Percentiles rank a stretch among this genome's conserved stretches.
Evolutionary conservation across 371 early-diverging fungal genomes (phyloP).

Genomic region (Mortierella sp.): DNA sequence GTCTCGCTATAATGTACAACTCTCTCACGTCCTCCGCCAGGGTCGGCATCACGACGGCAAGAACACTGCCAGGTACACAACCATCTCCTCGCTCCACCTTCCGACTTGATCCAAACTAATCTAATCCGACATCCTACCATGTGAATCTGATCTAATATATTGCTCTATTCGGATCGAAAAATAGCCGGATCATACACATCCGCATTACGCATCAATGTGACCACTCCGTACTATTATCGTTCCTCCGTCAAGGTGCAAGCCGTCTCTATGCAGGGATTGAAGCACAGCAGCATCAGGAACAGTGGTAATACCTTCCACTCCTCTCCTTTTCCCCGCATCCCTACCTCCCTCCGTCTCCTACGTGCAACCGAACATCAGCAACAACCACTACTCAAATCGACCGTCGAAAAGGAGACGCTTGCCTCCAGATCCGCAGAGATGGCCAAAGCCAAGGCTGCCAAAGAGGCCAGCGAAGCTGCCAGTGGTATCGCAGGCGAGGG

Average conservation of each 20-base stretch:
- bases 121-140: constrained; percentile 2
- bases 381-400: constrained; percentile 30
- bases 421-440: constrained; percentile 50
- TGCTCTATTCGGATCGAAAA: not conserved
- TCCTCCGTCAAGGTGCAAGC: constrained; percentile 38
- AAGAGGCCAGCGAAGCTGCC: constrained; percentile 39
- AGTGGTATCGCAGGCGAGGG: constrained; percentile 45
- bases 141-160: constrained; percentile 1
- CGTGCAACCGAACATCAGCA: constrained; percentile 35
- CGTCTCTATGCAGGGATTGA: constrained; percentile 5
- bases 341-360: constrained; percentile 38
- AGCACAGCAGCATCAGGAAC: not conserved
- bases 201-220: constrained; percentile 34
- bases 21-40: constrained; percentile 40
- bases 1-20: constrained; percentile 24
- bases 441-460: constrained; percentile 53
- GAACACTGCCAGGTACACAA: constrained; percentile 24
- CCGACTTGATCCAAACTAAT: not conserved
- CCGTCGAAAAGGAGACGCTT: constrained; percentile 53
- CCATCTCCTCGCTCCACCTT: not conserved
- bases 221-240: constrained; percentile 46
- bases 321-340: constrained; percentile 42
- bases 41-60: constrained; percentile 31
- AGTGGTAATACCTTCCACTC: constrained; percentile 23
- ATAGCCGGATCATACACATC: constrained; percentile 21